Evolutionary conservation across 2,329 filamentous ascomycete species (phyloP).

Genomic region (Stemphylium lycopersici): DNA sequence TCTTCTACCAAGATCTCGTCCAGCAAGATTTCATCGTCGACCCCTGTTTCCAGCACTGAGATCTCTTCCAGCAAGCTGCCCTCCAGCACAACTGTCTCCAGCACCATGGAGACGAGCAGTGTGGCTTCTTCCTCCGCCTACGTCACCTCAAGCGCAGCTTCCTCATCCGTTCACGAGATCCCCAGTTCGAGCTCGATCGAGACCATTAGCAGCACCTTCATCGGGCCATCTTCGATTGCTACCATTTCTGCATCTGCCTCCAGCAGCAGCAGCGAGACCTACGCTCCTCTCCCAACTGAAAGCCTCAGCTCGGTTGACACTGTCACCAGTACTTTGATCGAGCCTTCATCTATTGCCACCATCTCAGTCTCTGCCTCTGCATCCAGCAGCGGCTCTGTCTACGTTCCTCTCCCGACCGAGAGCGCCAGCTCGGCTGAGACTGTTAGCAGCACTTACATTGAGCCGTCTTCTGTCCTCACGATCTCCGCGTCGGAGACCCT

Average conservation of each 20-base stretch:
- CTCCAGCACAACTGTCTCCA: background rate
- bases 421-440: background rate
- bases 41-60: background rate
- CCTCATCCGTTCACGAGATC: background rate
- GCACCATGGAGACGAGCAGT: slow-evolving; percentile 3
- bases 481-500: background rate
- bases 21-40: background rate
- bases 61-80: background rate
- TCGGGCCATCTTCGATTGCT: slow-evolving; percentile 2
- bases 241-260: background rate
- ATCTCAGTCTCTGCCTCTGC: background rate
- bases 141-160: background rate
- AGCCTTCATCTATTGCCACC: background rate
- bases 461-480: background rate
- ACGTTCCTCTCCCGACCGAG: background rate
- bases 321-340: background rate
- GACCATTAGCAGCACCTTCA: slow-evolving; percentile 2
- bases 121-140: slow-evolving; percentile 3
- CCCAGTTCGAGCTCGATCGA: slow-evolving; percentile 9
- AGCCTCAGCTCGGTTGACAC: background rate
- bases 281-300: background rate
- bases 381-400: background rate
- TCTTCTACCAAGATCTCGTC: background rate
- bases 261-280: background rate
- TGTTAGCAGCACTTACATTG: background rate